These are phyloP conservation scores for Punica granatum DNA, from an alignment of 345 rosid species.

Conservation along the genomic window DNA sequence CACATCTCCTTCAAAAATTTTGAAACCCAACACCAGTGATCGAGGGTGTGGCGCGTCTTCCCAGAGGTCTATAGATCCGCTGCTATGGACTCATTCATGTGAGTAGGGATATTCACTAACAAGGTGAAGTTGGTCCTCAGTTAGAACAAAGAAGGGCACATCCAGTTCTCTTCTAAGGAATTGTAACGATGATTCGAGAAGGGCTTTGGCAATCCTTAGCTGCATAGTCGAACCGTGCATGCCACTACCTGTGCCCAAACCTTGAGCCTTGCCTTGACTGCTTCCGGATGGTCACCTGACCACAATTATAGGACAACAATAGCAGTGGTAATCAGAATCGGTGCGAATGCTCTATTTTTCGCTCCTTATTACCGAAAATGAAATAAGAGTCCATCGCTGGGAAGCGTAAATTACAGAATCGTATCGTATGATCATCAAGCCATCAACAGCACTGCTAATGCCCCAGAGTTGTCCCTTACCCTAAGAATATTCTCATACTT, in stretches of 20 bases:
- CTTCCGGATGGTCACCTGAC: conserved; percentile 95
- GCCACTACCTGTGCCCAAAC: conserved; percentile 97
- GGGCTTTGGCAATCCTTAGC: conserved; percentile 22
- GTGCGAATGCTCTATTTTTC: neutral
- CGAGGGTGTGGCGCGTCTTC: neutral
- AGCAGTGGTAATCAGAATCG: conserved; percentile 8
- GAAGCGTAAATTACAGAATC: too few relatives aligned
- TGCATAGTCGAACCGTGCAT: conserved; percentile 77
- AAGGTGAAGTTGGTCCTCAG: too few relatives aligned
- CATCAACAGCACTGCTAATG: too few relatives aligned
- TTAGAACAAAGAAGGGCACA: too few relatives aligned
- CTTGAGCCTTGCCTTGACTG: conserved; percentile 91
- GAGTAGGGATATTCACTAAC: too few relatives aligned
- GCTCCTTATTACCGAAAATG: too few relatives aligned
- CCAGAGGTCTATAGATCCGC: neutral
- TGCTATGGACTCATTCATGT: too few relatives aligned
- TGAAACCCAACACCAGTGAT: neutral
- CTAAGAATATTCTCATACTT: too few relatives aligned
- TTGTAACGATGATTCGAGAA: neutral
- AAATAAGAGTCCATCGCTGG: too few relatives aligned
- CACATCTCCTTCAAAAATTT: neutral
- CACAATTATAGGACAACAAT: neutral
- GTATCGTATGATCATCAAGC: too few relatives aligned
- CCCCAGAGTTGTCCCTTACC: too few relatives aligned
- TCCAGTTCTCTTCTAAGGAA: neutral